These are phyloP conservation scores for Collybia nuda DNA, from an alignment of 768 basidiomycete genomes.

Conservation along the genomic window DNA sequence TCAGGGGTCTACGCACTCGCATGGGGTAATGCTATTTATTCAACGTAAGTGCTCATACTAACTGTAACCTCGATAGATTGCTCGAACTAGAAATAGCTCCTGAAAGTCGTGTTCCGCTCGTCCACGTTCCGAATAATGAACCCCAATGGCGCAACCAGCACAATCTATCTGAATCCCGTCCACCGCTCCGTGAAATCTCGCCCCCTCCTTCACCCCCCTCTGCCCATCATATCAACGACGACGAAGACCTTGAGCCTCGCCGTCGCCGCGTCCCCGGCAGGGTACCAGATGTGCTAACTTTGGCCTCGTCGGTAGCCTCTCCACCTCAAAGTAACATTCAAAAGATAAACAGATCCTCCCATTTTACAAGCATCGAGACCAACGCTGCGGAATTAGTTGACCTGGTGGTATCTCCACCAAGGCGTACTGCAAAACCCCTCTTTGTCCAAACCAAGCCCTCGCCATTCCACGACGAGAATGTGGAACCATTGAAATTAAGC, in stretches of 20 bases:
- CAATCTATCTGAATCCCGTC: constrained; percentile 20
- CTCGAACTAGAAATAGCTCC: constrained; percentile 18
- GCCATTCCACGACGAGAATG: neutral
- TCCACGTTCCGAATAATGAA: constrained; percentile 9
- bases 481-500: constrained; percentile 3
- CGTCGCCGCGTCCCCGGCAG: constrained; percentile 32
- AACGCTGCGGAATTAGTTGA: constrained; percentile 10
- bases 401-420: constrained; percentile 17
- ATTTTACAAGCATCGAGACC: constrained; percentile 10
- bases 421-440: constrained; percentile 5
- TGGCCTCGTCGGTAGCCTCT: too few species aligned
- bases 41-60: constrained; percentile 2
- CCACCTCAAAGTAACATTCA: too few species aligned
- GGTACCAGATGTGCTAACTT: too few species aligned
- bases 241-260: constrained; percentile 36
- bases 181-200: constrained; percentile 40
- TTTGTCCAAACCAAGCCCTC: constrained; percentile 7
- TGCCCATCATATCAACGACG: constrained; percentile 28
- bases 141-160: constrained; percentile 11
- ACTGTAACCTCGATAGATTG: constrained; percentile 18
- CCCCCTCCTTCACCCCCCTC: constrained; percentile 27
- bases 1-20: constrained; percentile 56
- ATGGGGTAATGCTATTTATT: constrained; percentile 55
- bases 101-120: constrained; percentile 6
- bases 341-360: constrained; percentile 12